phyloP scores from a whole-genome alignment of 1,284 basidiomycete genomes.

The Moesziomyces sp. region DNA sequence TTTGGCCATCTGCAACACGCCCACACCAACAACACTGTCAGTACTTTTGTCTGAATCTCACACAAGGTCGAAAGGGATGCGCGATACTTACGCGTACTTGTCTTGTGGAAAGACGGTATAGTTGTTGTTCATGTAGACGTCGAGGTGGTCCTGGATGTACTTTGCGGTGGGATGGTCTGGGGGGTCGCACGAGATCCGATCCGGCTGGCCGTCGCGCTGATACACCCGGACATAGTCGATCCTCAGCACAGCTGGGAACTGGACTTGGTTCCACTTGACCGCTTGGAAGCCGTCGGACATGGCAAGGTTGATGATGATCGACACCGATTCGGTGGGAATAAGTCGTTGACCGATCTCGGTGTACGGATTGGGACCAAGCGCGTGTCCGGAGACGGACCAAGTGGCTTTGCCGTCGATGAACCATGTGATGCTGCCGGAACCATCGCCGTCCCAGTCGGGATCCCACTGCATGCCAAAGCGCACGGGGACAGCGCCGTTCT shows the following conservation, averaged over 20 bases:
- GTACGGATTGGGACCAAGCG: conserved; percentile 25
- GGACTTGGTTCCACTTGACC: conserved; percentile 50
- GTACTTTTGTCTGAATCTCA: not conserved
- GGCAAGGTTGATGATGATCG: conserved; percentile 58
- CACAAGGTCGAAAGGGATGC: no score
- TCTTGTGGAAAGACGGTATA: conserved; percentile 18
- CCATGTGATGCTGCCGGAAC: conserved; percentile 59
- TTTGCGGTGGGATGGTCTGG: conserved; percentile 58
- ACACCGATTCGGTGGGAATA: conserved; percentile 60
- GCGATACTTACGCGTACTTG: conserved; percentile 21
- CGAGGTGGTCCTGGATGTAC: conserved; percentile 61
- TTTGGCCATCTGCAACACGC: conserved; percentile 49
- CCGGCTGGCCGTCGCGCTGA: conserved; percentile 43
- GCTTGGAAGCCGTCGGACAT: conserved; percentile 58
- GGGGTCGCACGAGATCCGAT: conserved; percentile 57
- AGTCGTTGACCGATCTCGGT: conserved; percentile 54
- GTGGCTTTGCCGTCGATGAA: conserved; percentile 60
- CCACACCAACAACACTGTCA: conserved; percentile 32
- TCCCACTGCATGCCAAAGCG: conserved; percentile 64
- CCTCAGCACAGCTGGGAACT: conserved; percentile 69
- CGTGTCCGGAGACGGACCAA: conserved; percentile 49
- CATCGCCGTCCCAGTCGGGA: conserved; percentile 56
- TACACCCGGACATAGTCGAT: conserved; percentile 58
- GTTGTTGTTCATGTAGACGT: conserved; percentile 62
- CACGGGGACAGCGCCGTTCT: conserved; percentile 21